These are phyloP conservation scores for Panicum miliaceum DNA, from an alignment of 176 grass and related monocot species.

Conservation along the genomic window DNA sequence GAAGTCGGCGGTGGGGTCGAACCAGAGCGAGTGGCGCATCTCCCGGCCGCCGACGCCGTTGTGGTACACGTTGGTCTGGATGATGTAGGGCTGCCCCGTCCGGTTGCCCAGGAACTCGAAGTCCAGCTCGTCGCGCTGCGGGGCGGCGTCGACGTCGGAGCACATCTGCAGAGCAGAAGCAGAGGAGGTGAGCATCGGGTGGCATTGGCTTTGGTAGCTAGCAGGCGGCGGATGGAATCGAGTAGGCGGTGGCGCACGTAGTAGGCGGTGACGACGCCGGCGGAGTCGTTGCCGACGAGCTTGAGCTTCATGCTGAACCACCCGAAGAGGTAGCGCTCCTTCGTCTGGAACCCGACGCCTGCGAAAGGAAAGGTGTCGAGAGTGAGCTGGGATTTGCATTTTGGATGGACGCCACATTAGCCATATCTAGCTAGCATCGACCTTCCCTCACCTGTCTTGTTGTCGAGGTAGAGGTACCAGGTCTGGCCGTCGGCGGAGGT, in stretches of 20 bases:
- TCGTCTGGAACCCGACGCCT: conserved; percentile 95
- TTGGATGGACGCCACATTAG: no score
- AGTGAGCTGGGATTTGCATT: neutral
- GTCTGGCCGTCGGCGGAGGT: conserved; percentile 91
- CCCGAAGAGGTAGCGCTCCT: conserved; percentile 74
- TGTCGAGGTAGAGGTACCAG: conserved; percentile 94
- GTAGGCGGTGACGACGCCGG: conserved; percentile 91
- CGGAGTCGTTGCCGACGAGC: conserved; percentile 95
- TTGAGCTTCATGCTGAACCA: conserved; percentile 99
- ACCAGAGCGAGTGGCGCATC: conserved; percentile 97
- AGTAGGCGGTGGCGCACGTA: conserved; percentile 49
- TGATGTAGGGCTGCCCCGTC: conserved; percentile 85
- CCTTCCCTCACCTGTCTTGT: conserved; percentile 89
- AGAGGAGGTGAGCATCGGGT: no score
- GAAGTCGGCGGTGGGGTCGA: conserved; percentile 93
- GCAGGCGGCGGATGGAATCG: no score
- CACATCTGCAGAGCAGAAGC: conserved; percentile 68
- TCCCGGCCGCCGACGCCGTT: conserved; percentile 83
- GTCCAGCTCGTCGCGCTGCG: conserved; percentile 85
- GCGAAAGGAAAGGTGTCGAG: neutral
- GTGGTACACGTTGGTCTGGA: conserved; percentile 97
- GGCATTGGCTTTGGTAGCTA: no score
- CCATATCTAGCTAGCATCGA: no score
- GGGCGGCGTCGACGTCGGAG: conserved; percentile 79
- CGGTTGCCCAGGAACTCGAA: conserved; percentile 99